Conservation (phyloP, 1,284 basidiomycete genomes). For the Neonothopanus nambi region DNA sequence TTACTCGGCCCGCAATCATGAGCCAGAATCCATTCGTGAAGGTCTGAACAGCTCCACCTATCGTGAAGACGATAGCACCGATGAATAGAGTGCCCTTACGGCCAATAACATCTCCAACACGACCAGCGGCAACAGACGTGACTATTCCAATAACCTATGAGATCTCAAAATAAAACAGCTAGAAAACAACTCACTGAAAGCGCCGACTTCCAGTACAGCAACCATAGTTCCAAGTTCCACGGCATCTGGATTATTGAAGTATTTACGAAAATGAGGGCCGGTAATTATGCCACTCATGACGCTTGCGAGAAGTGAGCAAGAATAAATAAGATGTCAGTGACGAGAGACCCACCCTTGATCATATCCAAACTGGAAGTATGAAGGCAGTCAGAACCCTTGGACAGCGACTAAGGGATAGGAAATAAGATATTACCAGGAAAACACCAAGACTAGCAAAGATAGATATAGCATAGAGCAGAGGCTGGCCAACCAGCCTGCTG, state of each 20-base stretch:
- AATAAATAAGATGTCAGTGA: background rate
- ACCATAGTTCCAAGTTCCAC: slow-evolving; percentile 85
- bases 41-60: slow-evolving; percentile 91
- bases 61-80: slow-evolving; percentile 85
- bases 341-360: slow-evolving; percentile 76
- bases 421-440: slow-evolving; percentile 64
- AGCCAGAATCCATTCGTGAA: slow-evolving; percentile 79
- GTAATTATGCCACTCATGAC: slow-evolving; percentile 95
- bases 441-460: slow-evolving; percentile 88
- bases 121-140: slow-evolving; percentile 89
- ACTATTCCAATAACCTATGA: slow-evolving; percentile 44
- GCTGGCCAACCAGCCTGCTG: slow-evolving; percentile 74
- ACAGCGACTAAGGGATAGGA: background rate
- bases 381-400: slow-evolving; percentile 9
- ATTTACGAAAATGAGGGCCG: slow-evolving; percentile 85
- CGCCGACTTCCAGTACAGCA: slow-evolving; percentile 89
- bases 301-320: slow-evolving; percentile 35
- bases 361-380: slow-evolving; percentile 74
- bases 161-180: slow-evolving; percentile 3
- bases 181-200: slow-evolving; percentile 64
- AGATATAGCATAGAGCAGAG: slow-evolving; percentile 80
- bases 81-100: slow-evolving; percentile 85
- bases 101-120: slow-evolving; percentile 85
- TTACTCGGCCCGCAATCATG: slow-evolving; percentile 88
- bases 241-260: slow-evolving; percentile 77